Evolutionary conservation across 805 yeast species (phyloP), one percentile per base, ranked within the genome.

Genomic region (Suhomyces canberraensis): DNA sequence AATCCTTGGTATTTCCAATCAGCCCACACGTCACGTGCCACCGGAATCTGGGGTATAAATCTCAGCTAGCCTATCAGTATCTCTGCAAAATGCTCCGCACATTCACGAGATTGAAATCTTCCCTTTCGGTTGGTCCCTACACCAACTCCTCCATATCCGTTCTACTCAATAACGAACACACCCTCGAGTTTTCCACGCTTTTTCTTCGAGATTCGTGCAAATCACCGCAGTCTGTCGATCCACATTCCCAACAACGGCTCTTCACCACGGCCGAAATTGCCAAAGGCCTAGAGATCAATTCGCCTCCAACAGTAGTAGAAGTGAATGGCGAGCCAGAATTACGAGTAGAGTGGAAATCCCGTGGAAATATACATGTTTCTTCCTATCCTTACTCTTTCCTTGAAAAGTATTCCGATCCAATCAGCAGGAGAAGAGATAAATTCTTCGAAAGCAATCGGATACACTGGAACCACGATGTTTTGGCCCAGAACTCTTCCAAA

Each of bases 121-220:
- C 44, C n/a, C 22, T 44, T 11, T 25, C 47, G 9, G 16, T 58
- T 14, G 35, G 31, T 2, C 36, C 44, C 9, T 55, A 44, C 39
- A 47, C 55, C 35, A 47, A 62, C 33, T 41, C 48, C 13, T 51
- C 41, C 17, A 52, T 61, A 21, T 48, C 62, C 1, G 50, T 65
- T 1, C 31, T 30, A 4, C 39, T 63, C 19, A 46, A 45, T 20
- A 38, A 45, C 15, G 42, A 46, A 6, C 42, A 48, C 16, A 45
- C 55, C 8, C 63, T 70, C 19, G 55, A 64, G 19, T 75, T 64
- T 54, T 71, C 64, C 46, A 76, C 73, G 34, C 58, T 73, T 1
- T 82, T 84, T 46, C 62, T 85, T 14, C 69, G 91, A 50, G 95
- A 84, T 49, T 69, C 87, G 0, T 79, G 87, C 31, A 51, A 56